Evolutionary conservation across 495 filamentous ascomycete genomes (phyloP).

Genomic region (Haplographium delicatum): DNA sequence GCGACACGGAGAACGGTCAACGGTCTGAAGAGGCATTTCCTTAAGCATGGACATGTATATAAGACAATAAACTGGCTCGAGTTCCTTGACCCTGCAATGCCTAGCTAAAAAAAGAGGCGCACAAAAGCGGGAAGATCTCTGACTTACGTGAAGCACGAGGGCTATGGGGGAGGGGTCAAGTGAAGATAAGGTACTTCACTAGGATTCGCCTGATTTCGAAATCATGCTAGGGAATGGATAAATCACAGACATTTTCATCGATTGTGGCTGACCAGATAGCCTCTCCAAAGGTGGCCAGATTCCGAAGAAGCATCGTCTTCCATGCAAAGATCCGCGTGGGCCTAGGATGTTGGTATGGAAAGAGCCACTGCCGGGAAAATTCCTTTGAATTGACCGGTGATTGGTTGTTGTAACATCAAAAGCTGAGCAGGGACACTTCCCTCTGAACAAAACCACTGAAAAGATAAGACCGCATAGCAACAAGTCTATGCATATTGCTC

Average conservation of each 20-base stretch:
- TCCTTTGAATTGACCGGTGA: background rate
- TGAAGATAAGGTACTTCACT: conserved; percentile 8
- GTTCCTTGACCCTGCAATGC: background rate
- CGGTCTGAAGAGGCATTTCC: conserved; percentile 17
- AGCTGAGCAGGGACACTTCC: background rate
- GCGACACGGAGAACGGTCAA: conserved; percentile 23
- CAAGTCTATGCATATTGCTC: conserved; percentile 10
- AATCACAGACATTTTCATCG: background rate
- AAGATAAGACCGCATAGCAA: conserved; percentile 6
- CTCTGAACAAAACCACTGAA: no score
- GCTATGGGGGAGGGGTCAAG: conserved; percentile 6
- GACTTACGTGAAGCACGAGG: conserved; percentile 16
- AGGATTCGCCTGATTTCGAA: conserved; percentile 8
- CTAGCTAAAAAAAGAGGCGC: conserved; percentile 6
- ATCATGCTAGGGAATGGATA: background rate
- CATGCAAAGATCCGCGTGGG: conserved; percentile 2
- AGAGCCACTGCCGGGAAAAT: background rate
- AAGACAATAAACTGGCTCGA: conserved; percentile 7
- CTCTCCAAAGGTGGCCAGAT: background rate
- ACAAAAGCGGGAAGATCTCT: conserved; percentile 11
- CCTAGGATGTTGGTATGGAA: conserved; percentile 4
- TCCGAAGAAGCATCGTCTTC: conserved; percentile 1
- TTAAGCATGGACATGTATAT: conserved; percentile 18
- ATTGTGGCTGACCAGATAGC: no score
- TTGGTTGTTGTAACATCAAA: background rate